Evolutionary conservation across 2,329 filamentous ascomycete species (phyloP), one percentile per base, ranked within the genome.

Genomic region (Diaporthe aspalathi): DNA sequence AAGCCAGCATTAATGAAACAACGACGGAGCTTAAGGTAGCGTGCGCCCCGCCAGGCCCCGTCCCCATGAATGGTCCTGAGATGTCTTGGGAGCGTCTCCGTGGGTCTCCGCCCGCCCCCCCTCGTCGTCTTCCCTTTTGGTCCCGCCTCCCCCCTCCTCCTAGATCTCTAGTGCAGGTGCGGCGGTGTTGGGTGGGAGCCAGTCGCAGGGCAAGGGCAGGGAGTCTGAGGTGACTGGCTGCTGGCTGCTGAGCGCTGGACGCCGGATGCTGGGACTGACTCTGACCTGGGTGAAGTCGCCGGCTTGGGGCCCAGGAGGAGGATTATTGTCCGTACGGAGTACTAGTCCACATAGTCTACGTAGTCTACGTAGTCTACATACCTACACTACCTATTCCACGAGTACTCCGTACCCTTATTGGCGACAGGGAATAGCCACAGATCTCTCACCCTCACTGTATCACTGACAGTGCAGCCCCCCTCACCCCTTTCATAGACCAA

Each of bases 381-480:
- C 32, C n/a, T n/a, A 32, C 5, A 32, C 32, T 32, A 32, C 5
- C 5, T 32, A 32, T n/a, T n/a, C n/a, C n/a, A n/a, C n/a, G n/a
- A 8, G 8, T 32, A 32, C 32, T 32, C 32, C 32, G 32, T 32
- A 32, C 32, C 8, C 32, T 32, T 32, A 32, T 32, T 32, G 50
- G 27, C 53, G 32, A 69, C 71, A 71, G 69, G 71, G 72, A 73
- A 70, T 72, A 74, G 76, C 80, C 78, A 80, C 79, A 78, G 77
- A 81, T 81, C 80, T 82, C 80, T 78, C 77, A 81, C 80, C 80
- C 74, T 70, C 78, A 76, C 76, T 81, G 81, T 82, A 78, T 82
- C 81, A 81, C 78, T 78, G 76, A 72, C 75, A 76, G 74, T 75
- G 74, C 71, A 67, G 67, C 60, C 63, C 60, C 63, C 73, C 75